Base-by-base conservation (phyloP, 2,329 filamentous ascomycete genomes). In the Grosmannia serpens region DNA sequence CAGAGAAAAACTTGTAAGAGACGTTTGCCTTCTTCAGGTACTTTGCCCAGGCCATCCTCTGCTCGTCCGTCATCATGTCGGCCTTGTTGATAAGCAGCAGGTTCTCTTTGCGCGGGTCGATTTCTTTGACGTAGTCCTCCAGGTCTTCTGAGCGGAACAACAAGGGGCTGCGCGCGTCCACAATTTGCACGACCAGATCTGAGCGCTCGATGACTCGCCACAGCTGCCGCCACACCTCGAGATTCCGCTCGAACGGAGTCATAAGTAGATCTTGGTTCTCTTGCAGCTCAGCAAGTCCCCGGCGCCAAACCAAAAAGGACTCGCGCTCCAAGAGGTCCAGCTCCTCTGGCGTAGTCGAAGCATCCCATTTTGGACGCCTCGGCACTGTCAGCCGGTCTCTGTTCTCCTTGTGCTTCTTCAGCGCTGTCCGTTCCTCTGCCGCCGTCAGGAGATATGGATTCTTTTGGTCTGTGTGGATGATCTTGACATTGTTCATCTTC, bases 401-500 rank as follows among this genome's bases (percentile, higher is more conserved):
- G 75, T 96, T 91, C 69, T 86, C 81, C 68, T 85, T 85, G 66
- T 97, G 92, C 74, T 95, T 96, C 66, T 83, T 84, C 55, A 90
- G 74, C 24, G 89, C 80, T 11, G 81, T 83, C 65, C 85, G 80
- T 77, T 99, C 91, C 70, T 99, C 92, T 29, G 85, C 81, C 0
- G 88, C 84, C 0, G 90, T 92, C 22, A 99, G 78, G 6, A 99
- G 77, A 67, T 92, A 99, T 0, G 94, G 94, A 71, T 99, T 99
- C 75, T 88, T 89, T 75, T 96, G 91, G 71, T 96, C 91, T 64
- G 86, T 87, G 71, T 99, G 94, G 65, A 99, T 96, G 70, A 99
- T 96, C 77, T 96, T 96, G 74, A 97, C 88, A 69, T 95, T 97
- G 75, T 92, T 97, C 83, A 95, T 88, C 81, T 97, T 97, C 77